These are phyloP conservation scores for Pythium dissotocum DNA, from an alignment of 352 stramenopile genomes.

Conservation along the genomic window DNA sequence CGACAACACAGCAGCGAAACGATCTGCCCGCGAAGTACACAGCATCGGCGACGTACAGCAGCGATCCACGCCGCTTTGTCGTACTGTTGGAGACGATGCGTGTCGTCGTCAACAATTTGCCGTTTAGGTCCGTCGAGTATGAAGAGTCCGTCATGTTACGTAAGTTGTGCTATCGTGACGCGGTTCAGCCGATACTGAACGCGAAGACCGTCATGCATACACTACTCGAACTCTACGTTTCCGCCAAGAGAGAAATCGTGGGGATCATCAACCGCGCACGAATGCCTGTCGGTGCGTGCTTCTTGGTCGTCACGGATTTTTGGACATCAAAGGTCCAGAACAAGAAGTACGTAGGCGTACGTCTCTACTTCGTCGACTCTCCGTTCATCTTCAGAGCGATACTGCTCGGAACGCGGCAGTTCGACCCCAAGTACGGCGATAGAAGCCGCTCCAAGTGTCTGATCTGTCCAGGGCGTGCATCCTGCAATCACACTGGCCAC, in stretches of 20 bases:
- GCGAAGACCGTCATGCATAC: neutral
- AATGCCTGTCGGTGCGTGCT: neutral
- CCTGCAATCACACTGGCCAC: neutral
- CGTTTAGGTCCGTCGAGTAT: too few species aligned
- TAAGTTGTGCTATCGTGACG: too few species aligned
- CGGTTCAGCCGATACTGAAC: too few species aligned
- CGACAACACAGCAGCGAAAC: too few species aligned
- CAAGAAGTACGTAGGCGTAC: constrained; percentile 13
- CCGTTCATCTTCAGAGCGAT: constrained; percentile 12
- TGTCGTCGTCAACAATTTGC: too few species aligned
- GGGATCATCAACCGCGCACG: neutral
- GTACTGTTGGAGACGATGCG: too few species aligned
- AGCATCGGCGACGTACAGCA: too few species aligned
- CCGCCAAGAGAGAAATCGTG: neutral
- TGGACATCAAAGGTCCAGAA: constrained; percentile 1
- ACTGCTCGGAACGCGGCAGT: constrained; percentile 9
- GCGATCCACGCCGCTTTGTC: too few species aligned
- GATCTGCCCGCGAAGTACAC: too few species aligned
- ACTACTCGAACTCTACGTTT: neutral
- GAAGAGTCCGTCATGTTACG: too few species aligned
- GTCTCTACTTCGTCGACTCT: constrained; percentile 14
- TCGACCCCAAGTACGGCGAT: constrained; percentile 12
- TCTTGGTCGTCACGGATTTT: constrained; percentile 8
- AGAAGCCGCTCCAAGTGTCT: neutral
- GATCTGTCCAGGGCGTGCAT: neutral